These are phyloP conservation scores for Cyclotella baltica DNA, from an alignment of 108 stramenopile species.

Conservation along the genomic window DNA sequence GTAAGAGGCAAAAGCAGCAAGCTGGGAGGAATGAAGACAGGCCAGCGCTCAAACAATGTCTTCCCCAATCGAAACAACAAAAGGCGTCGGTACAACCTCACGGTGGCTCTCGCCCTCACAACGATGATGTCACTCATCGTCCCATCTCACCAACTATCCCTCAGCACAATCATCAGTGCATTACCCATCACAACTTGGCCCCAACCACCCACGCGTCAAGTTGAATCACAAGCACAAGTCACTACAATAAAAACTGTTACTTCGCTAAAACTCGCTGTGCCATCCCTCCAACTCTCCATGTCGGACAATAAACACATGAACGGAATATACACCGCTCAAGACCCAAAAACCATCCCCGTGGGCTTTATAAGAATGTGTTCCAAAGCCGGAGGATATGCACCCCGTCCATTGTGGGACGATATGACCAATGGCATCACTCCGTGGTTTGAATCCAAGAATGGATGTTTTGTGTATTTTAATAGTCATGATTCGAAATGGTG, in stretches of 20 bases:
- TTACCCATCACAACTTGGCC: background rate
- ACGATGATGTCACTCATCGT: background rate
- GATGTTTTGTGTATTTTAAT: constrained; percentile 43
- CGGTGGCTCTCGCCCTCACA: background rate
- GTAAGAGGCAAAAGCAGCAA: no score
- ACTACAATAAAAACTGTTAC: background rate
- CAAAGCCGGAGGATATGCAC: constrained; percentile 47
- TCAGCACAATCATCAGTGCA: background rate
- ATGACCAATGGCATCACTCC: constrained; percentile 43
- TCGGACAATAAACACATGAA: constrained; percentile 27
- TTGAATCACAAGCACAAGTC: background rate
- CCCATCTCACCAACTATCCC: background rate
- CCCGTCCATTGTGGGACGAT: constrained; percentile 40
- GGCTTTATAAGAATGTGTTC: constrained; percentile 41
- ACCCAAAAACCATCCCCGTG: constrained; percentile 34
- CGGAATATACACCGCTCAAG: constrained; percentile 25
- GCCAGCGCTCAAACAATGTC: background rate
- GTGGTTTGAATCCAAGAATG: constrained; percentile 38
- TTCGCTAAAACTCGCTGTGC: background rate
- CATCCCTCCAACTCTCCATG: constrained; percentile 19
- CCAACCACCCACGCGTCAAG: background rate
- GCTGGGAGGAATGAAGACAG: background rate
- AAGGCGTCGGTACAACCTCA: background rate
- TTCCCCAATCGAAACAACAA: background rate
- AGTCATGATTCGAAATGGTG: constrained; percentile 42